A percentile compares a stretch with the other conserved stretches of the same genome.
Conservation (phyloP, 1,139 yeast genomes). For the Blastobotrys capitulatus region DNA sequence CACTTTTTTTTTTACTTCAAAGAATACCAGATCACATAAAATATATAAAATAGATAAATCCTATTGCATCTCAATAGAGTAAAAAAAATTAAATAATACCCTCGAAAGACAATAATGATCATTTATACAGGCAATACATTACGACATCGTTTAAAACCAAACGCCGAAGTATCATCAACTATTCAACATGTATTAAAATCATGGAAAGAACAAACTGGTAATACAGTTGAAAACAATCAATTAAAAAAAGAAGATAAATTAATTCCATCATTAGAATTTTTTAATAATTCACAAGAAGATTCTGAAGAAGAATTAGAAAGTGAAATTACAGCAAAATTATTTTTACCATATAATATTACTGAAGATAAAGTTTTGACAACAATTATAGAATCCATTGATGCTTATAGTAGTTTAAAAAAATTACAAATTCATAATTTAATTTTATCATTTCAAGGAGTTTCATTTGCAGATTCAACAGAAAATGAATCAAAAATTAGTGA, state of each 20-base stretch:
- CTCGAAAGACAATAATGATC: no score
- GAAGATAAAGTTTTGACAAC: constrained; percentile 11
- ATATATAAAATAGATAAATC: not conserved
- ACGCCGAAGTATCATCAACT: constrained; percentile 7
- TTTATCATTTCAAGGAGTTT: constrained; percentile 25
- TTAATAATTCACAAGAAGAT: not conserved
- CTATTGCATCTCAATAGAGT: not conserved
- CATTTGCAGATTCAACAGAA: constrained; percentile 23
- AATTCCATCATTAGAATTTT: constrained; percentile 6
- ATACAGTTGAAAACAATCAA: not conserved
- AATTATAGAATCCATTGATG: constrained; percentile 16
- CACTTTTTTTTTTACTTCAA: no score
- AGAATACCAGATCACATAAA: no score
- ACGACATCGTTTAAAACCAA: constrained; percentile 9
- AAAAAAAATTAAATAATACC: not conserved
- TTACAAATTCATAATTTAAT: constrained; percentile 21
- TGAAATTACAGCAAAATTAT: constrained; percentile 23
- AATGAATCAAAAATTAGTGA: constrained; percentile 14
- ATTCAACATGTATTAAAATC: constrained; percentile 3
- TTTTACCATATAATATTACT: constrained; percentile 19
- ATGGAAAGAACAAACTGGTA: constrained; percentile 3
- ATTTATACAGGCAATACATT: constrained; percentile 12
- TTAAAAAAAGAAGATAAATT: not conserved
- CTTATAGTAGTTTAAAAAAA: constrained; percentile 6
- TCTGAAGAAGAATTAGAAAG: not conserved